phyloP scores from a whole-genome alignment of 1,139 yeast genomes.

The Hyphopichia pseudoburtonii region DNA sequence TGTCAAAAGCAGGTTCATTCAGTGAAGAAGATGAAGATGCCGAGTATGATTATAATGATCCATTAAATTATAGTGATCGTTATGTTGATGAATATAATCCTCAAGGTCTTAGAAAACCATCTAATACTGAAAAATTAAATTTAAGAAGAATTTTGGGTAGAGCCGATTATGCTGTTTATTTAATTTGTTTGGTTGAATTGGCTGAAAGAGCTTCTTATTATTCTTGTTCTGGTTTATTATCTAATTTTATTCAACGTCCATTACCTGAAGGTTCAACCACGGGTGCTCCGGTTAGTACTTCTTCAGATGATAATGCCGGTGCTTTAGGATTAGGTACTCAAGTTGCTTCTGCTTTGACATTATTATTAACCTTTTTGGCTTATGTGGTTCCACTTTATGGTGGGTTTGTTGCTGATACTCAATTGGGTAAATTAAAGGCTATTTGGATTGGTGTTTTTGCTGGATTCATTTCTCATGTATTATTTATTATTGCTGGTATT shows the following conservation, averaged over 20 bases:
- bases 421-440: conserved; percentile 40
- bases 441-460: conserved; percentile 41
- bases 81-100: conserved; percentile 34
- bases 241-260: conserved; percentile 48
- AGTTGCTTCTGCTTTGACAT: conserved; percentile 39
- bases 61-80: conserved; percentile 23
- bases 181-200: conserved; percentile 44
- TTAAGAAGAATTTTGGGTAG: conserved; percentile 41
- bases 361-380: conserved; percentile 40
- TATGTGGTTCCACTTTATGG: conserved; percentile 44
- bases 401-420: conserved; percentile 45
- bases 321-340: conserved; percentile 42
- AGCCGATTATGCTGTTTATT: conserved; percentile 26
- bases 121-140: conserved; percentile 41
- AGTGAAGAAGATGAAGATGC: conserved; percentile 2
- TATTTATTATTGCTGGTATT: conserved; percentile 41
- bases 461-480: conserved; percentile 40
- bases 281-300: conserved; percentile 37
- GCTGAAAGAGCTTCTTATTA: conserved; percentile 51
- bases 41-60: conserved; percentile 15
- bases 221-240: conserved; percentile 40
- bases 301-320: conserved; percentile 30
- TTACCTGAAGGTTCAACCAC: conserved; percentile 51
- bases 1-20: background rate
- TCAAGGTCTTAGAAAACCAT: conserved; percentile 34